Evolutionary conservation across 2,329 filamentous ascomycete species (phyloP).

Genomic region (Apiospora sp.): DNA sequence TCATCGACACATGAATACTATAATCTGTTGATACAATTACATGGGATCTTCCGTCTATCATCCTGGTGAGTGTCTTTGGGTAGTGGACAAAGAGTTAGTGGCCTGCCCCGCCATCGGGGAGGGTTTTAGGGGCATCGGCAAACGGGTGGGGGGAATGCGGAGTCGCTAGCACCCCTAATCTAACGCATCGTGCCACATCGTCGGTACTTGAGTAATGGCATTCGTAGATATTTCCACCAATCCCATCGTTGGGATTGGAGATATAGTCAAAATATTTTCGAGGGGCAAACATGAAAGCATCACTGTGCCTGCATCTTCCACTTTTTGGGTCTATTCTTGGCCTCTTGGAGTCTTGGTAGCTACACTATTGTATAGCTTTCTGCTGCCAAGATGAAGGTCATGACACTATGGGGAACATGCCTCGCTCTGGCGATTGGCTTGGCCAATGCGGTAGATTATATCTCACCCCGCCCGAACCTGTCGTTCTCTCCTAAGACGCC

Average conservation of each 20-base stretch:
- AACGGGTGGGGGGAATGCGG: neutral
- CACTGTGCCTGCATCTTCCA: neutral
- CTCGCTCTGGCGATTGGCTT: neutral
- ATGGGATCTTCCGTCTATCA: no score
- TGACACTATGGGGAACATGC: neutral
- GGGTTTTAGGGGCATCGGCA: neutral
- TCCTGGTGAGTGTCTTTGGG: no score
- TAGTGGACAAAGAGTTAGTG: no score
- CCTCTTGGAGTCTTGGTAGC: neutral
- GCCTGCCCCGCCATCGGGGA: neutral
- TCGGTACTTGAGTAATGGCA: neutral
- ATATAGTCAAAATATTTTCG: neutral
- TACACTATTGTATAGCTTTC: neutral
- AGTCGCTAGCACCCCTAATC: neutral
- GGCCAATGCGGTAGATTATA: neutral
- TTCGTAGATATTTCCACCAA: slow-evolving; percentile 5
- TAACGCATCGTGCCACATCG: neutral
- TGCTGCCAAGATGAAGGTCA: neutral
- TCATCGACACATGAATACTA: no score
- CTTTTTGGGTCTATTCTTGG: neutral
- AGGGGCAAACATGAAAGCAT: neutral
- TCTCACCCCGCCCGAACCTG: neutral
- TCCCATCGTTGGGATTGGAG: neutral
- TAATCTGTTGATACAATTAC: no score
- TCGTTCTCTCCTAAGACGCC: neutral